A percentile compares a stretch with the other conserved stretches of the same genome.
Conservation (phyloP, 2,329 filamentous ascomycete genomes). For the Colletotrichum tofieldiae region DNA sequence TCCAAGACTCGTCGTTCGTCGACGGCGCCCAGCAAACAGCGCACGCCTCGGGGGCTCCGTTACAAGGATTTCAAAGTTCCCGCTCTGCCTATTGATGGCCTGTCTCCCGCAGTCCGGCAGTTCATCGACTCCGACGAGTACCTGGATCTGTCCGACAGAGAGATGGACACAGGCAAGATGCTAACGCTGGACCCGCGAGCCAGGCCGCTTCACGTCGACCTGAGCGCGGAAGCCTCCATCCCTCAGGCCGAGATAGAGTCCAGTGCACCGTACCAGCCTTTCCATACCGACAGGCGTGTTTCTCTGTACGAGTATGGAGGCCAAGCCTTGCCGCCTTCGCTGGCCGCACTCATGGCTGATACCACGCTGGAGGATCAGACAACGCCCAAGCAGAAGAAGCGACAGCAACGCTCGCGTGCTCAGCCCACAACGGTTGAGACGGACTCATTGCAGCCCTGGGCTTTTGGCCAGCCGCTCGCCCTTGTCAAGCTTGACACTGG, state of each 20-base stretch:
- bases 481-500: slow-evolving; percentile 69
- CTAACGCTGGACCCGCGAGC: slow-evolving; percentile 64
- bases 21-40: slow-evolving; percentile 67
- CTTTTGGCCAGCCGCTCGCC: slow-evolving; percentile 71
- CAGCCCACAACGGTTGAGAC: slow-evolving; percentile 42
- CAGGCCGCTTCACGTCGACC: slow-evolving; percentile 56
- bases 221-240: slow-evolving; percentile 74
- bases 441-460: slow-evolving; percentile 59
- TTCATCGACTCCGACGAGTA: slow-evolving; percentile 72
- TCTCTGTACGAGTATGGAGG: slow-evolving; percentile 77
- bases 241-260: slow-evolving; percentile 92
- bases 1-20: slow-evolving; percentile 70
- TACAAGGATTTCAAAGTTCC: slow-evolving; percentile 79
- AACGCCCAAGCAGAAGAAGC: slow-evolving; percentile 56
- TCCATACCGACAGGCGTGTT: slow-evolving; percentile 91
- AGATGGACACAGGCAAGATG: slow-evolving; percentile 69
- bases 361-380: slow-evolving; percentile 58
- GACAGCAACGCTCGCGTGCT: slow-evolving; percentile 49
- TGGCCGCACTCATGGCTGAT: slow-evolving; percentile 59
- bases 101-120: slow-evolving; percentile 70
- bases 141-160: slow-evolving; percentile 67
- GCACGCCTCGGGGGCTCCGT: slow-evolving; percentile 69
- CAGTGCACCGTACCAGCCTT: slow-evolving; percentile 94
- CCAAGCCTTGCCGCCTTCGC: slow-evolving; percentile 52
- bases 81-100: slow-evolving; percentile 71